These are phyloP conservation scores for Excoecaria cochinchinensis DNA, from an alignment of 345 rosid genomes.

Conservation along the genomic window DNA sequence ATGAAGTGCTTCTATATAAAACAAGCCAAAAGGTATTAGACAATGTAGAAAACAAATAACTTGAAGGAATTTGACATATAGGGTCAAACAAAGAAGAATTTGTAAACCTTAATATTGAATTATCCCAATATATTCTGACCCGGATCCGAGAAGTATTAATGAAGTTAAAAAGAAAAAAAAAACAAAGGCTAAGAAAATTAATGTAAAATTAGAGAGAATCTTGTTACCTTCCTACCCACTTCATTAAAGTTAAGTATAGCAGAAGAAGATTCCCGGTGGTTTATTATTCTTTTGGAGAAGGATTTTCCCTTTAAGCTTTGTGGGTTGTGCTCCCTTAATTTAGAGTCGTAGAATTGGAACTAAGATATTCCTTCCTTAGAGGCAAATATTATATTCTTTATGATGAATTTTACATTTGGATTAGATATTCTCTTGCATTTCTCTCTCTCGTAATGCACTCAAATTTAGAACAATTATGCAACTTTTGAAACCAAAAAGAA, in stretches of 20 bases:
- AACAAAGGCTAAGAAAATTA: background rate
- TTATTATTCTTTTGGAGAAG: conserved; percentile 38
- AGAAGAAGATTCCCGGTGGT: conserved; percentile 55
- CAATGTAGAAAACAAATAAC: background rate
- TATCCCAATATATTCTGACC: conserved; percentile 6
- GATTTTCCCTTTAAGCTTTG: conserved; percentile 46
- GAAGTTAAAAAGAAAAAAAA: background rate
- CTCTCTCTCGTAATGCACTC: conserved; percentile 38
- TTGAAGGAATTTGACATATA: background rate
- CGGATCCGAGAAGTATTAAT: conserved; percentile 14
- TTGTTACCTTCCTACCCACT: conserved; percentile 72
- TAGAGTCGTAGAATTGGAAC: conserved; percentile 79
- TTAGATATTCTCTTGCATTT: conserved; percentile 44
- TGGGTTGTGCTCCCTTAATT: conserved; percentile 58
- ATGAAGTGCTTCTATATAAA: too few relatives aligned
- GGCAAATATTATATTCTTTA: conserved; percentile 50
- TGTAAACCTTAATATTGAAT: conserved; percentile 6
- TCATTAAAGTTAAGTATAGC: conserved; percentile 67
- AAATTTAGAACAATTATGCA: conserved; percentile 50
- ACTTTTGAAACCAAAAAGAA: conserved; percentile 63
- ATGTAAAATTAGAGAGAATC: conserved; percentile 41
- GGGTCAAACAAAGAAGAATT: background rate
- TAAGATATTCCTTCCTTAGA: conserved; percentile 75
- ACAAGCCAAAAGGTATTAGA: too few relatives aligned
- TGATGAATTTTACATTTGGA: conserved; percentile 33